Evolutionary conservation across 1,139 yeast genomes (phyloP), one percentile per base, ranked within the genome.

Genomic region (Saccharomycopsis hybrid): DNA sequence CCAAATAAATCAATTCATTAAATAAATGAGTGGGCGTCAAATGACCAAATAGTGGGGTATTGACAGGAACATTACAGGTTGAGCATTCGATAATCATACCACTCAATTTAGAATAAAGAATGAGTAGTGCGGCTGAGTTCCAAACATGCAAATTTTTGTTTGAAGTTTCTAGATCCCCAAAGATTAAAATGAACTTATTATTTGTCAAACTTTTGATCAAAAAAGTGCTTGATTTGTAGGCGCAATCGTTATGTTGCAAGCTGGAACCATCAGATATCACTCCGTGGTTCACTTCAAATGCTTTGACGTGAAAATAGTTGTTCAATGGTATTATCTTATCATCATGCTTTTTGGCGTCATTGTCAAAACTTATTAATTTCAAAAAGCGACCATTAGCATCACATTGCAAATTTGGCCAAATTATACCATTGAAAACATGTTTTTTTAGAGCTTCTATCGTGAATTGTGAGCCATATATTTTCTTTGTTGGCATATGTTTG

Each of bases 71-170:
- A 53, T 74, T 72, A 8, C 73, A 62, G 36, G 78, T 78, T 1
- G 95, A 85, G 60, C 97, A 89, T 63, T 89, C 97, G 32, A 89
- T 73, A 9, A 88, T 65, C 1, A 88, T 73, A 0, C 80, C 80
- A 31, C 66, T 69, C 42, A 88, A 64, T 18, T 60, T 56, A 3
- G 65, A 62, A 3, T 63, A 47, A 0, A 68, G 59, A 1, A 83
- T 66, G 40, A 71, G 60, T 0, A 75, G 73, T 0, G 85, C 77
- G 0, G 85, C 68, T 11, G 63, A 58, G 3, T 62, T 51, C 96
- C 96, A 88, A 2, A 86, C 74, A 0, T 54, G 54, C 2, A 56
- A 54, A 58, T 85, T 82, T 9, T 68, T 67, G 25, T 70, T 60
- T 4, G 67, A 58, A 62, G 86, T 76, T 62, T 87, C 95, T 48